Conservation (phyloP, 164 flowering plant genomes). For the grape (Vitis vinifera) region DNA sequence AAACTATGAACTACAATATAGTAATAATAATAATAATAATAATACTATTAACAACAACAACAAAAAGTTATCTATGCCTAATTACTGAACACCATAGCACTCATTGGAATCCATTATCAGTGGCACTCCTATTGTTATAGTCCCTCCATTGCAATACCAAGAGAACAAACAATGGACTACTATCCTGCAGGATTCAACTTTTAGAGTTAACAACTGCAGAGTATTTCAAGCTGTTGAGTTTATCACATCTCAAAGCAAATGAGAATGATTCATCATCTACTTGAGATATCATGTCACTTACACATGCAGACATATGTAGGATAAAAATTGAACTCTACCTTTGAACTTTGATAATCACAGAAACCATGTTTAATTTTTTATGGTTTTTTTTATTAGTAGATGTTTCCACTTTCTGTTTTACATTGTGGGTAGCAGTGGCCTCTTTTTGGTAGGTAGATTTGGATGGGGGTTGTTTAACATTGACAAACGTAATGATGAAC, state of each 20-base stretch:
- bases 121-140: not conserved
- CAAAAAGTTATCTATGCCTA: not conserved
- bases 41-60: not conserved
- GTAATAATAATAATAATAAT: too few relatives aligned
- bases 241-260: not conserved
- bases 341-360: too few relatives aligned
- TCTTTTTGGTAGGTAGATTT: not conserved
- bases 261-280: not conserved
- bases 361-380: not conserved
- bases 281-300: not conserved
- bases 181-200: not conserved
- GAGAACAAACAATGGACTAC: not conserved
- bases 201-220: not conserved
- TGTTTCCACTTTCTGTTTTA: too few relatives aligned
- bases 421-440: too few relatives aligned
- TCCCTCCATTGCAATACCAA: not conserved
- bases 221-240: not conserved
- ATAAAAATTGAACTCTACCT: too few relatives aligned
- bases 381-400: too few relatives aligned
- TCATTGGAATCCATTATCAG: not conserved
- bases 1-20: too few relatives aligned
- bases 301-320: too few relatives aligned
- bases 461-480: not conserved
- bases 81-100: not conserved
- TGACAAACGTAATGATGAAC: not conserved